Evolutionary conservation across 768 basidiomycete genomes (phyloP).

Genomic region (Boletus vermiculosoides): DNA sequence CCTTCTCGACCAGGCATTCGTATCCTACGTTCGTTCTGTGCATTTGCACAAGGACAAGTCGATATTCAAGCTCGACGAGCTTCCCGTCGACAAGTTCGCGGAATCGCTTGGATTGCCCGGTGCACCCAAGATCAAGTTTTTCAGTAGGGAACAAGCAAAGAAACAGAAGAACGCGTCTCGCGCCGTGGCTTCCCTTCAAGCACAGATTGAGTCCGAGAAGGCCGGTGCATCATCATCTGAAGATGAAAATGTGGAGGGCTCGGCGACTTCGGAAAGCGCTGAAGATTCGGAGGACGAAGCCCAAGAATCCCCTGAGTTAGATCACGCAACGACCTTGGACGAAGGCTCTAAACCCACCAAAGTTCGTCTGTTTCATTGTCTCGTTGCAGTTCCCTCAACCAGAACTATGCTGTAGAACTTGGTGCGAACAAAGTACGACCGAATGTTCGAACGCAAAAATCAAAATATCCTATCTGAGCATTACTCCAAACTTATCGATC

Average conservation of each 20-base stretch:
- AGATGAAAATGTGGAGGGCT: constrained; percentile 19
- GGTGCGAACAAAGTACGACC: constrained; percentile 91
- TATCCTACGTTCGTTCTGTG: constrained; percentile 92
- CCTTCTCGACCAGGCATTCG: constrained; percentile 65
- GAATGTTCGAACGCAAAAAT: constrained; percentile 97
- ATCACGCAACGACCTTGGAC: neutral
- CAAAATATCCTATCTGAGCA: constrained; percentile 89
- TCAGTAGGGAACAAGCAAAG: constrained; percentile 64
- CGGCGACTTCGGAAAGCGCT: constrained; percentile 18
- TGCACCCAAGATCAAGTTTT: constrained; percentile 92
- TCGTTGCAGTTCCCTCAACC: neutral
- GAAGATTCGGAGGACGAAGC: constrained; percentile 30
- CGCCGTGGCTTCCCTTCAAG: constrained; percentile 37
- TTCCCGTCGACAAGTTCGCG: constrained; percentile 83
- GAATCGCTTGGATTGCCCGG: constrained; percentile 91
- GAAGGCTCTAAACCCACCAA: constrained; percentile 36
- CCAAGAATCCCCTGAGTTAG: neutral
- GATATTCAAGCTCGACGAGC: constrained; percentile 81
- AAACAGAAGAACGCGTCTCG: constrained; percentile 73
- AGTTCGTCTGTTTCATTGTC: constrained; percentile 32
- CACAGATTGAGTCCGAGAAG: constrained; percentile 28
- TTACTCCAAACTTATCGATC: constrained; percentile 85
- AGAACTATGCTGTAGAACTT: constrained; percentile 28
- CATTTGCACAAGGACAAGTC: constrained; percentile 92
- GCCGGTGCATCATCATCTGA: constrained; percentile 12